Evolutionary conservation across 2,329 filamentous ascomycete species (phyloP).

Genomic region (Dothideomycetes sp.): DNA sequence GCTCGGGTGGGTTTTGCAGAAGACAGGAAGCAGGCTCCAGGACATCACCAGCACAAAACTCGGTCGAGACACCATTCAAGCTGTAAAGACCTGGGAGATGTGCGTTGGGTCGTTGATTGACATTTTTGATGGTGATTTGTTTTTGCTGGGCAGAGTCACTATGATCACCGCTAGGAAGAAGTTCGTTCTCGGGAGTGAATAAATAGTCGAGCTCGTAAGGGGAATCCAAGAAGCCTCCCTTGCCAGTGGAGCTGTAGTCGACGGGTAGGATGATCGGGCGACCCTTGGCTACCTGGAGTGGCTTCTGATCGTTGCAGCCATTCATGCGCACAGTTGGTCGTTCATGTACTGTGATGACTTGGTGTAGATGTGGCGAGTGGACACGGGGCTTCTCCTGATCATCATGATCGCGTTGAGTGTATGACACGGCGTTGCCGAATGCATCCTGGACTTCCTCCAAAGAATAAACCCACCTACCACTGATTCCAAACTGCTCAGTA

Average conservation of each 20-base stretch:
- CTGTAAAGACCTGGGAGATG: slow-evolving; percentile 77
- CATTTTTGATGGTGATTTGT: slow-evolving; percentile 49
- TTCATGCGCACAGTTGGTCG: slow-evolving; percentile 62
- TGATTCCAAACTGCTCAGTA: slow-evolving; percentile 74
- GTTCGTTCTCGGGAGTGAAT: slow-evolving; percentile 63
- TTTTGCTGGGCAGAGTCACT: slow-evolving; percentile 47
- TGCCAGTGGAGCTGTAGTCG: slow-evolving; percentile 53
- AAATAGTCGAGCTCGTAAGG: slow-evolving; percentile 68
- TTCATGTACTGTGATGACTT: slow-evolving; percentile 77
- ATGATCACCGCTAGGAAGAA: slow-evolving; percentile 61
- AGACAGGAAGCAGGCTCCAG: slow-evolving; percentile 91
- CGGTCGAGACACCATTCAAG: slow-evolving; percentile 65
- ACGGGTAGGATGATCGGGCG: slow-evolving; percentile 58
- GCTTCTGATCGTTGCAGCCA: slow-evolving; percentile 68
- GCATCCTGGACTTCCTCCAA: slow-evolving; percentile 89
- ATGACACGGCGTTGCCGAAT: slow-evolving; percentile 76
- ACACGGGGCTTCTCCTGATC: slow-evolving; percentile 33
- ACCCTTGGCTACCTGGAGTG: slow-evolving; percentile 74
- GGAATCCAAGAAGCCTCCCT: slow-evolving; percentile 45
- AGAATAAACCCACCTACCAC: slow-evolving; percentile 79
- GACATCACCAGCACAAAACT: slow-evolving; percentile 76
- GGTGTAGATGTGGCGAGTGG: slow-evolving; percentile 48
- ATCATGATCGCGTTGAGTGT: slow-evolving; percentile 57
- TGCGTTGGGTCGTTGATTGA: slow-evolving; percentile 55
- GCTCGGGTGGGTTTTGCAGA: slow-evolving; percentile 81